These are phyloP conservation scores for Coemansia sp. DNA, from an alignment of 192 early-diverging fungal species.

Conservation along the genomic window DNA sequence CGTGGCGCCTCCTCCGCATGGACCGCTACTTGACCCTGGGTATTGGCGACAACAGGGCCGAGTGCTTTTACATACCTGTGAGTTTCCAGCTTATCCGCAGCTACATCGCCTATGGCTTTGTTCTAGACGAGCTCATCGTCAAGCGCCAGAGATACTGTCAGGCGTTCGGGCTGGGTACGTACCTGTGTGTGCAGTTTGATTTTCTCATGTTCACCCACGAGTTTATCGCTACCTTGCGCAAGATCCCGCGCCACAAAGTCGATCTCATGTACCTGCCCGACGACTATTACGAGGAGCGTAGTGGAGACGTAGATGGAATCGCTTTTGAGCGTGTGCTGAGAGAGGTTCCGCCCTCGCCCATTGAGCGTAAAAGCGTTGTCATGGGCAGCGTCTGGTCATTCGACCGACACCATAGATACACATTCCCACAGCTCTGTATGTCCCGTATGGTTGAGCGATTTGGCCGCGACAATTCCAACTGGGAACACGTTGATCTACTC, in stretches of 20 bases:
- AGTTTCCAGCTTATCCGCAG: slow-evolving; percentile 80
- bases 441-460: slow-evolving; percentile 90
- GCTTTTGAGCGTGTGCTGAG: slow-evolving; percentile 30
- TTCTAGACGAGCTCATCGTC: slow-evolving; percentile 85
- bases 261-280: slow-evolving; percentile 57
- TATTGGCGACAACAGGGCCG: slow-evolving; percentile 91
- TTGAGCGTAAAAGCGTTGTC: slow-evolving; percentile 81
- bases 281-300: slow-evolving; percentile 16
- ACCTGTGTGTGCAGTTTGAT: slow-evolving; percentile 86
- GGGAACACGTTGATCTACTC: slow-evolving; percentile 72
- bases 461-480: slow-evolving; percentile 76
- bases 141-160: slow-evolving; percentile 89
- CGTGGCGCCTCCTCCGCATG: slow-evolving; percentile 73
- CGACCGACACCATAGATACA: slow-evolving; percentile 51
- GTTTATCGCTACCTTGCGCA: slow-evolving; percentile 82
- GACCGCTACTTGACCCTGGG: slow-evolving; percentile 78
- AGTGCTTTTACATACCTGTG: slow-evolving; percentile 88
- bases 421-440: slow-evolving; percentile 71
- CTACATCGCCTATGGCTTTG: slow-evolving; percentile 85
- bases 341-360: slow-evolving; percentile 73
- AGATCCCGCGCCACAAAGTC: slow-evolving; percentile 59
- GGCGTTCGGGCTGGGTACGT: slow-evolving; percentile 85
- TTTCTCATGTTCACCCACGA: slow-evolving; percentile 96
- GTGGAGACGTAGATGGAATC: not conserved
- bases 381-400: slow-evolving; percentile 95